These are phyloP conservation scores for Cryptomeria japonica DNA, from an alignment of 75 land plant genomes.

Conservation along the genomic window DNA sequence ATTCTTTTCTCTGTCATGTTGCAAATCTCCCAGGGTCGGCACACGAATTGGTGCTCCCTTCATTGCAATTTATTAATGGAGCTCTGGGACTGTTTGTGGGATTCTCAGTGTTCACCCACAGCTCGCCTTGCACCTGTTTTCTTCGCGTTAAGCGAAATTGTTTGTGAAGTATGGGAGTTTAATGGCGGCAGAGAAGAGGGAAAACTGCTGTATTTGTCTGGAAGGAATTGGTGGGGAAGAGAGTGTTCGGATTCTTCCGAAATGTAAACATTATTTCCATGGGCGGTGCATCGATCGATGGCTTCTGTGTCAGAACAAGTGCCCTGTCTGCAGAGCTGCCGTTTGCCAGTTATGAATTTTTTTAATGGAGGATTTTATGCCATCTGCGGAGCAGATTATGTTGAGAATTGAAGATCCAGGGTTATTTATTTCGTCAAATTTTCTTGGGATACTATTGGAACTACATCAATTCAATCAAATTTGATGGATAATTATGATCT, in stretches of 20 bases:
- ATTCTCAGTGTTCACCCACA: neutral
- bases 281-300: neutral
- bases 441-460: too few relatives aligned
- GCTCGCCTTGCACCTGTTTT: neutral
- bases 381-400: too few relatives aligned
- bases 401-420: too few relatives aligned
- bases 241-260: neutral
- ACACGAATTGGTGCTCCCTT: neutral
- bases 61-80: neutral
- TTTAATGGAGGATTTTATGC: too few relatives aligned
- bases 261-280: neutral
- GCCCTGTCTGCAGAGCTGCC: neutral
- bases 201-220: neutral
- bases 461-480: too few relatives aligned
- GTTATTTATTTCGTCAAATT: too few relatives aligned
- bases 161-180: neutral
- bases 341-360: too few relatives aligned
- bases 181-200: neutral
- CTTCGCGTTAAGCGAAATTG: neutral
- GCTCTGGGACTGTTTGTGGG: neutral
- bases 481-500: too few relatives aligned
- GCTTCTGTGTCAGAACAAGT: neutral
- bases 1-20: neutral
- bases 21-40: neutral
- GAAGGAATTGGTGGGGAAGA: neutral